These are phyloP conservation scores for Ascochyta lentis DNA, from an alignment of 2,329 filamentous ascomycete genomes.

Conservation along the genomic window DNA sequence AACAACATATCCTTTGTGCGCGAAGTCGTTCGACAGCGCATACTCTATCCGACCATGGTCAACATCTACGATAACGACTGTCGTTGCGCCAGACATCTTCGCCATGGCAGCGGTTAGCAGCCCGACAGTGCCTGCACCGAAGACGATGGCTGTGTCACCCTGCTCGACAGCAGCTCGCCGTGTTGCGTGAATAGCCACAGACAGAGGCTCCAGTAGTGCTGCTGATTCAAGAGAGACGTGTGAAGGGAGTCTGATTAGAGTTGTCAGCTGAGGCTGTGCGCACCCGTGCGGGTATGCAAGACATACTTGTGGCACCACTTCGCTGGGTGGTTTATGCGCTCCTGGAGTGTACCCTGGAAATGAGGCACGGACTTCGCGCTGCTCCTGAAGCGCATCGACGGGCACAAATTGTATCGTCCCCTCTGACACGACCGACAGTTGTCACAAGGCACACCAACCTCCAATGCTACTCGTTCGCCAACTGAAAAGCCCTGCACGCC, in stretches of 20 bases:
- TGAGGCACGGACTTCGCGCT: constrained; percentile 53
- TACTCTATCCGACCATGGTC: constrained; percentile 50
- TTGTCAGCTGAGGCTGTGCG: constrained; percentile 39
- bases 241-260: constrained; percentile 46
- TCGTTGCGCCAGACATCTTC: constrained; percentile 50
- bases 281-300: constrained; percentile 36
- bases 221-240: constrained; percentile 50
- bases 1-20: constrained; percentile 48
- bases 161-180: constrained; percentile 75
- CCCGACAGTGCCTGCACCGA: constrained; percentile 76
- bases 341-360: constrained; percentile 53
- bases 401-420: constrained; percentile 53
- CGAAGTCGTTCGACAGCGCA: constrained; percentile 48
- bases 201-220: constrained; percentile 65
- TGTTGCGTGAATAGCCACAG: constrained; percentile 85
- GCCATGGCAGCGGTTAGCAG: constrained; percentile 51
- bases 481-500: constrained; percentile 48
- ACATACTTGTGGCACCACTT: constrained; percentile 55
- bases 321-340: constrained; percentile 53
- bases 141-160: constrained; percentile 80
- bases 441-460: constrained; percentile 52
- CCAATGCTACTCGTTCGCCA: constrained; percentile 51
- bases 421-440: constrained; percentile 52
- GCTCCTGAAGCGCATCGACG: constrained; percentile 52
- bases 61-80: constrained; percentile 51